Evolutionary conservation across 768 basidiomycete species (phyloP).

Genomic region (Russula brevipes): DNA sequence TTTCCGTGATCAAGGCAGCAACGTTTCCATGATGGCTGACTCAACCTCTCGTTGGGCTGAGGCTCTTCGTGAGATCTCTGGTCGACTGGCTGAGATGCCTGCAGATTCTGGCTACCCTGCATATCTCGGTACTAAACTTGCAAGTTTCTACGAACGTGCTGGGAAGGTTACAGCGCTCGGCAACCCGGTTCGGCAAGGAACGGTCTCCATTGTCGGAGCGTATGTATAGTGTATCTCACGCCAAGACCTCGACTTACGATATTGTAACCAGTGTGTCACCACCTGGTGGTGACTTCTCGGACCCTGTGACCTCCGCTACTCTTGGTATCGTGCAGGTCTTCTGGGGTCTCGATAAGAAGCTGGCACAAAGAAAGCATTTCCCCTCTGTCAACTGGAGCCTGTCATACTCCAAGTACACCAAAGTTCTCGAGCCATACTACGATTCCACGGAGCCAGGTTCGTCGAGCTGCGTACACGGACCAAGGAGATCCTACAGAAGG

Average conservation of each 20-base stretch:
- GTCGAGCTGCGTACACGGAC: constrained; percentile 86
- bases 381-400: constrained; percentile 99
- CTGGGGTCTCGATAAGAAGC: constrained; percentile 99
- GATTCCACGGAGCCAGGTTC: constrained; percentile 89
- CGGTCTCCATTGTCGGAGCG: constrained; percentile 99
- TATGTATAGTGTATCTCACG: constrained; percentile 41
- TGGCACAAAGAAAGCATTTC: constrained; percentile 98
- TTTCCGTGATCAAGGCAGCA: constrained; percentile 97
- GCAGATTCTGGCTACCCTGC: constrained; percentile 99
- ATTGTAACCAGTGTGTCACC: constrained; percentile 73
- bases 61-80: constrained; percentile 97
- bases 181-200: constrained; percentile 80
- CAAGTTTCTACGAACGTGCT: constrained; percentile 97
- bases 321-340: constrained; percentile 99
- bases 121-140: constrained; percentile 91
- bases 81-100: constrained; percentile 99
- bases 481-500: constrained; percentile 97
- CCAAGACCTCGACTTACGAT: constrained; percentile 1
- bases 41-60: constrained; percentile 99
- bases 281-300: constrained; percentile 98
- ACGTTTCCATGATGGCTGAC: constrained; percentile 99
- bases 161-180: constrained; percentile 94
- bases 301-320: constrained; percentile 96
- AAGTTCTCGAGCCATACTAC: constrained; percentile 89
- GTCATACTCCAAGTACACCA: constrained; percentile 99